Conservation (phyloP, 2,329 filamentous ascomycete species). For the Acephala macrosclerotiorum region DNA sequence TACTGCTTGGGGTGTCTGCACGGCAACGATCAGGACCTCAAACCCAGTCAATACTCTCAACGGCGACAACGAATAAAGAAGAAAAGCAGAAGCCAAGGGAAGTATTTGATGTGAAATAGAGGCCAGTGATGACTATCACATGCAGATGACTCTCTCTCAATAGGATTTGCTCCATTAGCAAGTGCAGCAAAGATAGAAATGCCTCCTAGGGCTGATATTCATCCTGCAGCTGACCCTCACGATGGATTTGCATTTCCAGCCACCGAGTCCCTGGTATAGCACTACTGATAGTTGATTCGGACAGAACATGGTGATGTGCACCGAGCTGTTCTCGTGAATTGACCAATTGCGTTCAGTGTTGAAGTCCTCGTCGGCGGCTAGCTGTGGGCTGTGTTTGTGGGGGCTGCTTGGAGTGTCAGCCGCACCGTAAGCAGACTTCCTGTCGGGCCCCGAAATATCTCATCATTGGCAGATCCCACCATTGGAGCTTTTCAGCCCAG, state of each 20-base stretch:
- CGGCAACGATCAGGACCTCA: neutral
- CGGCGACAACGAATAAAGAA: constrained; percentile 9
- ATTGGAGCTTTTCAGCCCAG: neutral
- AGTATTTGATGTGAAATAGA: constrained; percentile 15
- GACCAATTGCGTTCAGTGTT: constrained; percentile 7
- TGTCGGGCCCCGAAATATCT: neutral
- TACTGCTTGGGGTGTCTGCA: neutral
- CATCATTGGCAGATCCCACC: neutral
- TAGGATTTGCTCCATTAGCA: neutral
- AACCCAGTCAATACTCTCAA: neutral
- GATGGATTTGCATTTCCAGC: neutral
- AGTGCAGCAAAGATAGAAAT: neutral
- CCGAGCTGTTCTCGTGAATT: constrained; percentile 23
- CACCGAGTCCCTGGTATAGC: neutral
- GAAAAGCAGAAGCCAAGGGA: neutral
- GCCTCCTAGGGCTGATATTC: constrained; percentile 7
- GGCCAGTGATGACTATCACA: constrained; percentile 12
- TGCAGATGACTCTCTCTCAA: neutral
- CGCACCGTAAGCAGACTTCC: neutral
- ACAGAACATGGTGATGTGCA: constrained; percentile 1
- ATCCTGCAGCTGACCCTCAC: neutral
- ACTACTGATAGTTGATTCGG: no score
- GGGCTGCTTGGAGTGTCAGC: neutral
- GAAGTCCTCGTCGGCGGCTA: constrained; percentile 13
- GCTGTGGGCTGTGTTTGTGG: constrained; percentile 9